Conservation (phyloP, 176 grass and related monocot species). For the Phoenix roebelenii region DNA sequence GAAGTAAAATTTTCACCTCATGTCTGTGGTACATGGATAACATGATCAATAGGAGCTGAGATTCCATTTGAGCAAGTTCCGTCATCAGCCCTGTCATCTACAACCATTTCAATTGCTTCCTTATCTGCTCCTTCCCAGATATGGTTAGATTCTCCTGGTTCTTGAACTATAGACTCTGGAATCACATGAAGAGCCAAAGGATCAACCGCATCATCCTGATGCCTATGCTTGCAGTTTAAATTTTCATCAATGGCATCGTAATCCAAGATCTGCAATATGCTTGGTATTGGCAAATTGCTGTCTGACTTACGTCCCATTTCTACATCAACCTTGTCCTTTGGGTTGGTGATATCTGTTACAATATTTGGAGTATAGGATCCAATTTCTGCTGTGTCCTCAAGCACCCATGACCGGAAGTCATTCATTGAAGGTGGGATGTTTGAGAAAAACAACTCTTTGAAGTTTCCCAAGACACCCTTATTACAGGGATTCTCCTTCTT, state of each 20-base stretch:
- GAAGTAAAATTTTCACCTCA: slow-evolving; percentile 4
- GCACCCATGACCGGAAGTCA: slow-evolving; percentile 39
- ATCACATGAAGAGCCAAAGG: slow-evolving; percentile 15
- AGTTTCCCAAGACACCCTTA: slow-evolving; percentile 38
- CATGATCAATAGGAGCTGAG: not conserved
- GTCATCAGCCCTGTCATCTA: slow-evolving; percentile 4
- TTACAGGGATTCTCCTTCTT: slow-evolving; percentile 54
- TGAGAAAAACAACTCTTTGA: slow-evolving; percentile 39
- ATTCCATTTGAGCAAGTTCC: slow-evolving; percentile 21
- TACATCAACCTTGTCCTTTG: slow-evolving; percentile 39
- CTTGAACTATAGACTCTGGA: no score
- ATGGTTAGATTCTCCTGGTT: slow-evolving; percentile 16
- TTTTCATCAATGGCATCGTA: slow-evolving; percentile 44
- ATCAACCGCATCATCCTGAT: not conserved
- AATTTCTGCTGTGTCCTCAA: slow-evolving; percentile 36
- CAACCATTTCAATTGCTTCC: slow-evolving; percentile 12
- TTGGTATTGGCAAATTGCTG: slow-evolving; percentile 40
- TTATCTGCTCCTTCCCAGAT: slow-evolving; percentile 13
- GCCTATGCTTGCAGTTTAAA: slow-evolving; percentile 13
- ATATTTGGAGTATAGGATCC: slow-evolving; percentile 43
- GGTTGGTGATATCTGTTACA: slow-evolving; percentile 15
- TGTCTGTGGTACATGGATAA: not conserved
- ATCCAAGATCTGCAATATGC: slow-evolving; percentile 53
- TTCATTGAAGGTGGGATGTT: slow-evolving; percentile 47
- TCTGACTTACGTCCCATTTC: slow-evolving; percentile 18